phyloP scores from a whole-genome alignment of 345 rosid genomes.

The Mallotus nudiflorus region DNA sequence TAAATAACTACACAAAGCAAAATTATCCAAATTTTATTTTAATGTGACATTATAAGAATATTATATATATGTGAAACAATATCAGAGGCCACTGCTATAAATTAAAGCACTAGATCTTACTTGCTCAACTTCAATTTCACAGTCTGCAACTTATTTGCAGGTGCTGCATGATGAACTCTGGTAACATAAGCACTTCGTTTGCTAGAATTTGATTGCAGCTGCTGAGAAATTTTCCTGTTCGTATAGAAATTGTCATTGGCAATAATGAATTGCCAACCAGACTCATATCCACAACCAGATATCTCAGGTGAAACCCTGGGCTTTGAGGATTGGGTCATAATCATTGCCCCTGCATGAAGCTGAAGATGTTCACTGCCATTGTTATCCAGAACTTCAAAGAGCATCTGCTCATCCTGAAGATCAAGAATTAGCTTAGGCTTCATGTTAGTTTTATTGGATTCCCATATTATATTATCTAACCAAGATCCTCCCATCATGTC shows the following conservation, averaged over 20 bases:
- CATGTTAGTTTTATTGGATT: constrained; percentile 40
- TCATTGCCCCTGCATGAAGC: constrained; percentile 94
- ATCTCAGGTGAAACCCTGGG: constrained; percentile 51
- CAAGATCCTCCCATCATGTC: constrained; percentile 74
- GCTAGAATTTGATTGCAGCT: constrained; percentile 70
- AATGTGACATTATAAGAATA: background rate
- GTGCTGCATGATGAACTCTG: constrained; percentile 89
- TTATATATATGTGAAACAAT: background rate
- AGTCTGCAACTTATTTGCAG: constrained; percentile 92
- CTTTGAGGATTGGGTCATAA: constrained; percentile 55
- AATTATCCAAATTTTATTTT: background rate
- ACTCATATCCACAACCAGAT: constrained; percentile 41
- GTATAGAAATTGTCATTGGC: constrained; percentile 89
- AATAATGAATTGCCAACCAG: constrained; percentile 88
- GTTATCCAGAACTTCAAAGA: constrained; percentile 76
- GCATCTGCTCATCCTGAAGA: constrained; percentile 95
- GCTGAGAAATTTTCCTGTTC: constrained; percentile 87
- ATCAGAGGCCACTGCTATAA: background rate
- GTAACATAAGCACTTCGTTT: constrained; percentile 69
- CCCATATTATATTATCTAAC: constrained; percentile 86
- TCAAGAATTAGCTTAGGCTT: constrained; percentile 85
- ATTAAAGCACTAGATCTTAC: constrained; percentile 47
- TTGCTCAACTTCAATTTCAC: constrained; percentile 94
- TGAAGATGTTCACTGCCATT: constrained; percentile 63
- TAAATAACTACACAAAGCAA: background rate